Base-by-base conservation (phyloP, 768 basidiomycete species). In the Hericium alpestre region DNA sequence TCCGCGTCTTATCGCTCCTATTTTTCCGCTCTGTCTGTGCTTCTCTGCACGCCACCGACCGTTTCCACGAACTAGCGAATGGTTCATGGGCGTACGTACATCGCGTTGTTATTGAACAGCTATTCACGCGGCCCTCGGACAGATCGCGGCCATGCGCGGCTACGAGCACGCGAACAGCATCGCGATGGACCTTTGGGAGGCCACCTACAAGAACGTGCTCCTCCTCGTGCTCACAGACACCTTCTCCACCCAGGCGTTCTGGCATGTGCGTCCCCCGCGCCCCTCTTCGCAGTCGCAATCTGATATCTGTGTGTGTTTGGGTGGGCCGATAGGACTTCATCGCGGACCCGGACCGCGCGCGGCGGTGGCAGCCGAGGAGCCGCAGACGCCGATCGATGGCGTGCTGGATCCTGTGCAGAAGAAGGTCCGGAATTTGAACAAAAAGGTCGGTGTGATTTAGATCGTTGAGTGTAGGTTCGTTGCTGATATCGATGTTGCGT, bases 171-270 rank as follows among this genome's bases (percentile, higher is more conserved):
- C 84, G 18, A 92, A 96, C 66, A 71, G 75, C 0, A 71, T 73
- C 11, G 91, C 93, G 0, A 74, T 98, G 66, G 77, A 86, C 46
- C 78, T 90, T 53, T 99, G 96, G 96, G 90, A 97, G 66, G 70
- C 80, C 50, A 83, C 87, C 43, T 86, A 88, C 63, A 71, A 73
- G 4, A 68, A 80, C 66, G 58, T 65, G 20, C 71, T 82, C 27
- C 78, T 86, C 55, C 80, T 91, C 57, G 92, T 93, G 18, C 74
- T 97, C 38, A 96, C 96, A 13, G 96, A 99, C 71, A 99, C 96
- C 0, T 98, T 96, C 70, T 89, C 93, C 6, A 90, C 89, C 1
- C 71, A 79, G 37, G 83, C 80, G 0, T 98, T 97, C 72, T 93
- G 92, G 75, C 78, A 81, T 72, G 93, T 80, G 66, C 23, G 64